Conservation (phyloP, 805 yeast genomes). For the Ogataea methanolica region DNA sequence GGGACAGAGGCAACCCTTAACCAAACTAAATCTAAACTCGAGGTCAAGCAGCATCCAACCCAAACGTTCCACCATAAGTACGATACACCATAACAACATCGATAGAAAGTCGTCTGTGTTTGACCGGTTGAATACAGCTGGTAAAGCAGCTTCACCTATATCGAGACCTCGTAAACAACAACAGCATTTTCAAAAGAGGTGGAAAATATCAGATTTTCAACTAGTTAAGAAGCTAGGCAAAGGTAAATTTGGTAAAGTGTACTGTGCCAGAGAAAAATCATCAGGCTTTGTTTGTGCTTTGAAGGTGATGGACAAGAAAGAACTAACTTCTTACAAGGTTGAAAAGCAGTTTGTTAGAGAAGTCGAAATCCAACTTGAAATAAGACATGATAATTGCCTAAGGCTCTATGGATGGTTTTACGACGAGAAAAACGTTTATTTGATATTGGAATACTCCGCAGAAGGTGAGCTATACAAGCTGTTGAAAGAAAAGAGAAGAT, state of each 20-base stretch:
- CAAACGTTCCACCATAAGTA: neutral
- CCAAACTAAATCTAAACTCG: neutral
- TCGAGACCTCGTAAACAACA: neutral
- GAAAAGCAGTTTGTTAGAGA: slow-evolving; percentile 87
- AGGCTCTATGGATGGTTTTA: slow-evolving; percentile 81
- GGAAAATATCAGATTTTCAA: slow-evolving; percentile 59
- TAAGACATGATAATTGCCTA: slow-evolving; percentile 77
- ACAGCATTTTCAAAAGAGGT: slow-evolving; percentile 9
- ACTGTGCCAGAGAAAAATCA: slow-evolving; percentile 72
- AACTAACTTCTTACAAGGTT: slow-evolving; percentile 66
- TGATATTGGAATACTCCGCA: slow-evolving; percentile 79
- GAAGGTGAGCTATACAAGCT: slow-evolving; percentile 83
- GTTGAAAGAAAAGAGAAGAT: slow-evolving; percentile 60
- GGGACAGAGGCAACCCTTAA: neutral
- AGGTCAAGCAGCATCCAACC: neutral
- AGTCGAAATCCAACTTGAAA: slow-evolving; percentile 80
- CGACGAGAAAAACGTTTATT: slow-evolving; percentile 74
- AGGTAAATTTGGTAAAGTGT: slow-evolving; percentile 91
- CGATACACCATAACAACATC: neutral
- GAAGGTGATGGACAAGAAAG: slow-evolving; percentile 85
- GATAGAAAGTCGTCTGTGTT: slow-evolving; percentile 4
- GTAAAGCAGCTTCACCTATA: neutral
- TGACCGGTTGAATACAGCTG: slow-evolving; percentile 1
- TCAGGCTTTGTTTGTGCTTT: slow-evolving; percentile 84
- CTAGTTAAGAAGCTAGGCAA: slow-evolving; percentile 85